Evolutionary conservation across 768 basidiomycete species (phyloP).

Genomic region (Leccinum variicolor): DNA sequence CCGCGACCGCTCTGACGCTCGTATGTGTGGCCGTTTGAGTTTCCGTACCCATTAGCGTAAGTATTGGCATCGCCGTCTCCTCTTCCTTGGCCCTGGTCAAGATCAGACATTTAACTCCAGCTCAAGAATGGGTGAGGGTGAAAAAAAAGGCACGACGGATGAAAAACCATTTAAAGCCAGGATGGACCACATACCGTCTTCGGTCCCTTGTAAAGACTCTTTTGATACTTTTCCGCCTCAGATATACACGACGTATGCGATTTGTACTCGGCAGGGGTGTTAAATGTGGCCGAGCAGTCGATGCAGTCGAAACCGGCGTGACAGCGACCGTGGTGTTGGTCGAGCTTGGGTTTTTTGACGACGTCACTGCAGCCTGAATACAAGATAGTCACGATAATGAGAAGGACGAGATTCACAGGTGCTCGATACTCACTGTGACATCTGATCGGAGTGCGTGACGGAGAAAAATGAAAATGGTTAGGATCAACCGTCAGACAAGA

Average conservation of each 20-base stretch:
- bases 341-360: conserved; percentile 91
- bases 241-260: conserved; percentile 79
- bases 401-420: neutral
- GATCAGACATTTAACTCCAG: neutral
- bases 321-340: conserved; percentile 66
- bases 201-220: conserved; percentile 76
- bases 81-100: neutral
- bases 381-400: neutral
- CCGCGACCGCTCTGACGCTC: conserved; percentile 6
- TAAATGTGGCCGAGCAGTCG: conserved; percentile 86
- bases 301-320: conserved; percentile 73
- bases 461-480: neutral
- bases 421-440: conserved; percentile 56
- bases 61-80: neutral
- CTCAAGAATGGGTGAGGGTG: neutral
- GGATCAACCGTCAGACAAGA: neutral
- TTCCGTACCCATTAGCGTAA: conserved; percentile 13
- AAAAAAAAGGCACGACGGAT: neutral
- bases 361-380: conserved; percentile 72
- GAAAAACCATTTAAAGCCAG: neutral
- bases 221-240: conserved; percentile 94
- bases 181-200: conserved; percentile 40
- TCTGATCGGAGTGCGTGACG: conserved; percentile 36
- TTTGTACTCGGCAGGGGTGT: conserved; percentile 74
- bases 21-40: conserved; percentile 11